Base-by-base conservation (phyloP, 2,329 filamentous ascomycete genomes). In the Ceratocystiopsis sp. region DNA sequence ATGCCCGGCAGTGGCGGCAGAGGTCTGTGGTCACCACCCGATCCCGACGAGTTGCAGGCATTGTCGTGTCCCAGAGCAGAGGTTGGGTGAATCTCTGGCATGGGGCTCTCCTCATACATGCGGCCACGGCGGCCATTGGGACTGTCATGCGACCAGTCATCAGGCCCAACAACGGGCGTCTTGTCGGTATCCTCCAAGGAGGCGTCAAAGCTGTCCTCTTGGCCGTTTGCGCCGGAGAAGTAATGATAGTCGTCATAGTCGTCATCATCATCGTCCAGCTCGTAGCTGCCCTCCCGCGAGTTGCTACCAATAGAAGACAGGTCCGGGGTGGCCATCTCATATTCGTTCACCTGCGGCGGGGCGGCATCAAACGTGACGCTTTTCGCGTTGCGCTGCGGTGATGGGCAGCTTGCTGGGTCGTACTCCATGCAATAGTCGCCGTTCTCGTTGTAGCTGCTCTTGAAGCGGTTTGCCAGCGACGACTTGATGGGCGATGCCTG, bases 341-440 rank as follows among this genome's bases (percentile, higher is more conserved):
- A 98, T 62, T 98, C 91, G 57, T 96, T 94, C 54, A 98, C 73
- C 57, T 93, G 84, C 19, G 91, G 91, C 18, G 89, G 89, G 2
- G 84, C 86, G 35, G 80, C 82, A 61, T 96, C 86, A 57, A 98
- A 98, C 1, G 89, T 98, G 46, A 98, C 91, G 54, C 87, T 95
- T 68, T 98, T 98, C 40, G 85, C 79, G 61, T 94, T 84, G 43
- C 86, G 81, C 57, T 85, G 81, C 37, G 86, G 68, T 13, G 69
- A 71, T 50, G 75, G 76, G 43, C 76, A 73, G 15, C 80, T 64
- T 42, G 77, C 63, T 37, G 66, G 66, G 37, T 79, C 73, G 16
- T 73, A 71, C 37, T 83, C 78, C 5, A 76, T 74, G 16, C 79
- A 77, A 73, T 79, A 83, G 18, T 76, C 72, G 73, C 73, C 42